phyloP scores from a whole-genome alignment of 768 basidiomycete species.

The Suillus placidus region DNA sequence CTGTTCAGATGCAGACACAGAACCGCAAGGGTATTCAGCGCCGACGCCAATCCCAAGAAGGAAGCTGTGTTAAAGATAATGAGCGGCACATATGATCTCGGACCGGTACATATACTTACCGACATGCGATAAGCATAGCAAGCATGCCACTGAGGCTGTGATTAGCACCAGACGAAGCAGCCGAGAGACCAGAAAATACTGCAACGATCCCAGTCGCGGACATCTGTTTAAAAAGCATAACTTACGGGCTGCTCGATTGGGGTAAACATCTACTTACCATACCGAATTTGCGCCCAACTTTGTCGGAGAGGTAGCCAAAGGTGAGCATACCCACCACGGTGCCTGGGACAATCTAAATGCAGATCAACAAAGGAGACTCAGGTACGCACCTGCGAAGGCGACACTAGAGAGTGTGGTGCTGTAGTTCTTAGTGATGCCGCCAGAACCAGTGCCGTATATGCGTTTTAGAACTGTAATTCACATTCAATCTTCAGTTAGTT shows the following conservation, averaged over 20 bases:
- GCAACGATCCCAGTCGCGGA: slow-evolving; percentile 81
- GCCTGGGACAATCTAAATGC: slow-evolving; percentile 71
- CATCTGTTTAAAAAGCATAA: slow-evolving; percentile 53
- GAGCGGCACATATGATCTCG: background rate
- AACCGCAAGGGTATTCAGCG: slow-evolving; percentile 89
- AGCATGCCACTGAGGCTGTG: slow-evolving; percentile 70
- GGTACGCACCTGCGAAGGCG: slow-evolving; percentile 78
- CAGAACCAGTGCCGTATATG: slow-evolving; percentile 61
- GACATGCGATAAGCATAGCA: slow-evolving; percentile 77
- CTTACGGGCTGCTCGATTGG: slow-evolving; percentile 9
- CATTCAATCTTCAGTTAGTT: slow-evolving; percentile 10
- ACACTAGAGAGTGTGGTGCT: slow-evolving; percentile 64
- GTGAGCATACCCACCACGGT: slow-evolving; percentile 83
- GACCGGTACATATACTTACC: slow-evolving; percentile 43
- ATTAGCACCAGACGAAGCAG: slow-evolving; percentile 80
- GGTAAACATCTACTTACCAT: slow-evolving; percentile 55
- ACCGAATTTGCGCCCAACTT: slow-evolving; percentile 84
- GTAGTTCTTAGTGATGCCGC: slow-evolving; percentile 50
- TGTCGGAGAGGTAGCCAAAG: slow-evolving; percentile 86
- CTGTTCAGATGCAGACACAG: slow-evolving; percentile 86
- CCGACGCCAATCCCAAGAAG: slow-evolving; percentile 87
- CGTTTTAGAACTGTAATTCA: slow-evolving; percentile 59
- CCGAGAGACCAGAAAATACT: slow-evolving; percentile 81
- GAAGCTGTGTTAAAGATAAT: slow-evolving; percentile 51
- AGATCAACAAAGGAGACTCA: slow-evolving; percentile 70